Evolutionary conservation across 1,139 yeast species (phyloP).

Genomic region (Pichia sp.): DNA sequence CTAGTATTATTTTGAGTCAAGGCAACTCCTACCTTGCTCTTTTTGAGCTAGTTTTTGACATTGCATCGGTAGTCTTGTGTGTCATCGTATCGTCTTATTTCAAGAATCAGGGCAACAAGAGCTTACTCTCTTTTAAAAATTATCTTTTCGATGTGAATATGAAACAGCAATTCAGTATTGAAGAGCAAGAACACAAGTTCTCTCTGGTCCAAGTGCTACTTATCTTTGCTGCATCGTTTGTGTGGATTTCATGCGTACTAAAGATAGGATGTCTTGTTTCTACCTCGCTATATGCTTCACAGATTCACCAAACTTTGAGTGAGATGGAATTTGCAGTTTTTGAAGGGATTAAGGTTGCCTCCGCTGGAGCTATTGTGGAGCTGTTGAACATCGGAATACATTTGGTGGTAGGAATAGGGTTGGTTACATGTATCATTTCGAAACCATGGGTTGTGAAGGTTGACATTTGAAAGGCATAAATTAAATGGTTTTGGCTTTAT

Average conservation of each 20-base stretch:
- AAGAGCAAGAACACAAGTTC: constrained; percentile 2
- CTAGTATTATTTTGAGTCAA: constrained; percentile 5
- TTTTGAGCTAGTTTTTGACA: constrained; percentile 11
- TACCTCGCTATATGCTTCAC: too few relatives aligned
- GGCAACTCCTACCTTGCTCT: constrained; percentile 10
- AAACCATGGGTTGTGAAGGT: constrained; percentile 20
- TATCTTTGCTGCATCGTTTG: too few relatives aligned
- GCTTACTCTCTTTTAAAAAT: constrained; percentile 2
- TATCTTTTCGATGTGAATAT: constrained; percentile 4
- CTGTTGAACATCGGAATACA: constrained; percentile 11
- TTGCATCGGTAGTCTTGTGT: constrained; percentile 11
- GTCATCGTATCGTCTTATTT: constrained; percentile 12
- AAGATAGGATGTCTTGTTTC: not conserved
- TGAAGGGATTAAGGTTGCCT: constrained; percentile 11
- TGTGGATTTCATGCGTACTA: constrained; percentile 3
- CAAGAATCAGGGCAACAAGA: constrained; percentile 7
- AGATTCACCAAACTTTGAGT: too few relatives aligned
- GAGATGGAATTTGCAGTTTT: too few relatives aligned
- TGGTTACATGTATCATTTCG: constrained; percentile 10
- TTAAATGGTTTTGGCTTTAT: not conserved
- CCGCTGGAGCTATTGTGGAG: constrained; percentile 17
- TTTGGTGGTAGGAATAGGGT: constrained; percentile 12
- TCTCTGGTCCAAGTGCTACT: too few relatives aligned
- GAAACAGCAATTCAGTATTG: constrained; percentile 2
- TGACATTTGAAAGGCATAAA: constrained; percentile 1